A percentile compares a stretch with the other conserved stretches of the same genome.
phyloP scores from a whole-genome alignment of 345 rosid genomes.

The Euphorbia lathyris region DNA sequence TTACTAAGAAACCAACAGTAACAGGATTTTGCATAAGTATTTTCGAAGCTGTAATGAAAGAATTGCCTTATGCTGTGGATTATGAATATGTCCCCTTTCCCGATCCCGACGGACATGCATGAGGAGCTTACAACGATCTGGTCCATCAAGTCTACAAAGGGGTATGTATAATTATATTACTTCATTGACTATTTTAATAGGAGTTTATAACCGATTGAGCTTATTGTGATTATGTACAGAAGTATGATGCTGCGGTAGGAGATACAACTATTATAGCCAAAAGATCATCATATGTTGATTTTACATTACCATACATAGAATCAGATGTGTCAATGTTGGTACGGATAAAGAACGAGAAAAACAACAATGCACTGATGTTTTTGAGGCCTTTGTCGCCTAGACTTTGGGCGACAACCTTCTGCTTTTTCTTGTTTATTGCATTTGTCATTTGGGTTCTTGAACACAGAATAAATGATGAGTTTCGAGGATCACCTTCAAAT shows the following conservation, averaged over 20 bases:
- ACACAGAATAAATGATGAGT: conserved; percentile 9
- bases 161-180: neutral
- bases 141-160: neutral
- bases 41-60: conserved; percentile 29
- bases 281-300: conserved; percentile 41
- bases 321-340: neutral
- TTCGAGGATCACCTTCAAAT: conserved; percentile 10
- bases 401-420: conserved; percentile 59
- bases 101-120: no score
- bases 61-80: conserved; percentile 15
- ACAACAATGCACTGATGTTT: conserved; percentile 47
- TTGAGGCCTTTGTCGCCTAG: conserved; percentile 57
- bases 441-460: conserved; percentile 9
- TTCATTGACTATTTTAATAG: no score
- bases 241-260: conserved; percentile 16
- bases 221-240: neutral
- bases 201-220: no score
- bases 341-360: neutral
- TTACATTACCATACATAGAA: conserved; percentile 30
- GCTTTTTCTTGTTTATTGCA: conserved; percentile 32
- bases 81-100: conserved; percentile 24
- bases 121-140: conserved; percentile 9
- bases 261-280: conserved; percentile 16
- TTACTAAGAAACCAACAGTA: neutral
- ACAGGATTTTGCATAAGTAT: conserved; percentile 38